These are phyloP conservation scores for Camellia granthamiana DNA, from an alignment of 148 eudicot genomes.

Conservation along the genomic window DNA sequence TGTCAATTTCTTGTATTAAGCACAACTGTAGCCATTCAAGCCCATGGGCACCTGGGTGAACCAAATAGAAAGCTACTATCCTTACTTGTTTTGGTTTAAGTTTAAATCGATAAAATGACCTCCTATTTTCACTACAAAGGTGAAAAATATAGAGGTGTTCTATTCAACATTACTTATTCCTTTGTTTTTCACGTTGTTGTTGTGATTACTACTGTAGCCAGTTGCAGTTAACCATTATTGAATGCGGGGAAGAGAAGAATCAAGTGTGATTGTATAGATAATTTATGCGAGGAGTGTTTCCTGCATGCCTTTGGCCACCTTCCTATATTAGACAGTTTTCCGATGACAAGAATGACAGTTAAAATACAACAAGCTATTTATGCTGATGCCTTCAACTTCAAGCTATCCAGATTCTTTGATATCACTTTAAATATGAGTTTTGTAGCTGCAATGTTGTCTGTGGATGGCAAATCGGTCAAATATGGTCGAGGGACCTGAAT, in stretches of 20 bases:
- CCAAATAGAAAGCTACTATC: not conserved
- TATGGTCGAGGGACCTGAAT: not conserved
- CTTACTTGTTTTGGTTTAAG: not conserved
- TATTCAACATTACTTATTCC: not conserved
- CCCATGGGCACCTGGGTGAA: not conserved
- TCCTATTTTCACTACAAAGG: not conserved
- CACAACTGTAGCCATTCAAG: not conserved
- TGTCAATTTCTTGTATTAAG: not conserved
- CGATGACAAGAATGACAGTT: not conserved
- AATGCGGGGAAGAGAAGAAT: not conserved
- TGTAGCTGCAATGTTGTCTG: not conserved
- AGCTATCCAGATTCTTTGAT: not conserved
- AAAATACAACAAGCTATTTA: not conserved
- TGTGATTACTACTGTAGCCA: not conserved
- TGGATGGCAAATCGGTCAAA: not conserved
- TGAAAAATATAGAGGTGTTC: not conserved
- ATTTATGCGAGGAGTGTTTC: not conserved
- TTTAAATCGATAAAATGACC: not conserved
- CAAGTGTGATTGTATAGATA: not conserved
- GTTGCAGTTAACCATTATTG: not conserved
- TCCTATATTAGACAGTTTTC: not conserved
- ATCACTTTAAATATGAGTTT: not conserved
- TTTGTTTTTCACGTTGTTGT: not conserved
- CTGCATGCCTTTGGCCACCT: not conserved
- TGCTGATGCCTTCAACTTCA: not conserved